Percentiles rank a stretch among this genome's conserved stretches.
Conservation (phyloP, 2,329 filamentous ascomycete species). For the Trichoderma hamatum region DNA sequence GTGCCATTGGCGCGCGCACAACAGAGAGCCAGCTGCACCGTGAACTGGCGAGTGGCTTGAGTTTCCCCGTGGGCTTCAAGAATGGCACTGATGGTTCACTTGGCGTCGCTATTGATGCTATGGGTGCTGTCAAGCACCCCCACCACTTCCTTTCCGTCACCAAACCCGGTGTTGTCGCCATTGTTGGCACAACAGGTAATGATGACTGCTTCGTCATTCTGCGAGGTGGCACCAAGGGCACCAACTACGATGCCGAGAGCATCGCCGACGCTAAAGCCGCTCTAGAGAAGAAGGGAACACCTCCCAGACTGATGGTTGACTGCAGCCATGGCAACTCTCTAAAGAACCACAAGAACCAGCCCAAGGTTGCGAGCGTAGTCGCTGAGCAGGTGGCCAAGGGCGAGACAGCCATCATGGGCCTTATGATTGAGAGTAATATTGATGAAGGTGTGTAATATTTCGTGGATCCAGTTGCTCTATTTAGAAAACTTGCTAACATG, state of each 20-base stretch:
- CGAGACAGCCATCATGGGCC: slow-evolving; percentile 87
- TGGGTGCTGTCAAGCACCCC: slow-evolving; percentile 86
- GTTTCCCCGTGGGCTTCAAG: slow-evolving; percentile 99
- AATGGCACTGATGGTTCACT: slow-evolving; percentile 95
- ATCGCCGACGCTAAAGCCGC: slow-evolving; percentile 82
- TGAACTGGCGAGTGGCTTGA: slow-evolving; percentile 89
- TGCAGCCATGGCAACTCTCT: slow-evolving; percentile 95
- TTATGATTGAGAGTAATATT: slow-evolving; percentile 99
- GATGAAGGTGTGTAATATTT: slow-evolving; percentile 67
- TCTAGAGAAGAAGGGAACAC: slow-evolving; percentile 72
- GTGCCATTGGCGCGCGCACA: slow-evolving; percentile 92
- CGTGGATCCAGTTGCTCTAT: slow-evolving; percentile 29
- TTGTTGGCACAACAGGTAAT: slow-evolving; percentile 92
- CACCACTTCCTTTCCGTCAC: slow-evolving; percentile 98
- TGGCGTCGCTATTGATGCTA: slow-evolving; percentile 90
- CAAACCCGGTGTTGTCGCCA: slow-evolving; percentile 92
- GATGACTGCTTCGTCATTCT: slow-evolving; percentile 97
- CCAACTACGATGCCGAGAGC: slow-evolving; percentile 88
- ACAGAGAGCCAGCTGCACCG: slow-evolving; percentile 96
- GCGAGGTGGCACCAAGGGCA: slow-evolving; percentile 87
- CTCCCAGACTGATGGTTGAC: slow-evolving; percentile 89
- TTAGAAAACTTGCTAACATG: slow-evolving; percentile 32
- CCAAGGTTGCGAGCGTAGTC: slow-evolving; percentile 81
- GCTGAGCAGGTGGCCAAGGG: slow-evolving; percentile 84
- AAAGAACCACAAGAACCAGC: slow-evolving; percentile 98